phyloP scores from a whole-genome alignment of 129 eudicot species.

The Flaveria bidentis region DNA sequence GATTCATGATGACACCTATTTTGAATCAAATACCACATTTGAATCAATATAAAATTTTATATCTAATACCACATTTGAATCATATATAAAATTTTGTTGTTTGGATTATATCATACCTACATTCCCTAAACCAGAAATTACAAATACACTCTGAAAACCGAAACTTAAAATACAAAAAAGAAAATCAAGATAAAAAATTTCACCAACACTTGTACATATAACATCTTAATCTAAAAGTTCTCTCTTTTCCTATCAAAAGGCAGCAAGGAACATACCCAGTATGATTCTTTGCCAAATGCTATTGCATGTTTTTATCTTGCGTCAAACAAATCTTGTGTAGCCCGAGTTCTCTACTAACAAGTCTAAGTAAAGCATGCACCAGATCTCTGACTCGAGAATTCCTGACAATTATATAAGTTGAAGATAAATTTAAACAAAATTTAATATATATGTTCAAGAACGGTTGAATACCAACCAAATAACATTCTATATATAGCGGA shows the following conservation, averaged over 20 bases:
- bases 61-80: not conserved
- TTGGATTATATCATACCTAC: conserved; percentile 20
- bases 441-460: not conserved
- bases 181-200: conserved; percentile 32
- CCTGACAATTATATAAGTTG: conserved; percentile 44
- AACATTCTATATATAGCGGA: not conserved
- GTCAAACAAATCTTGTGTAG: conserved; percentile 43
- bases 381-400: conserved; percentile 83
- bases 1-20: not conserved
- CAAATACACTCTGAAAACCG: conserved; percentile 22
- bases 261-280: conserved; percentile 4
- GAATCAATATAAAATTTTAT: not conserved
- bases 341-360: conserved; percentile 61
- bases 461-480: not conserved
- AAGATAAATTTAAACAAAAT: conserved; percentile 2
- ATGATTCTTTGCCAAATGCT: conserved; percentile 1
- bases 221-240: conserved; percentile 18
- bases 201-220: conserved; percentile 27
- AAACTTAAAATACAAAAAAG: conserved; percentile 9
- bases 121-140: conserved; percentile 16
- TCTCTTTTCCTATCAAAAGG: conserved; percentile 2
- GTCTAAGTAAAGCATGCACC: conserved; percentile 77
- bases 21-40: not conserved
- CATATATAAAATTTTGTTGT: not conserved
- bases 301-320: conserved; percentile 16